Percentiles rank a stretch among this genome's conserved stretches.
These are phyloP conservation scores for Cerioporus squamosus DNA, from an alignment of 1,284 basidiomycete species.

Conservation along the genomic window DNA sequence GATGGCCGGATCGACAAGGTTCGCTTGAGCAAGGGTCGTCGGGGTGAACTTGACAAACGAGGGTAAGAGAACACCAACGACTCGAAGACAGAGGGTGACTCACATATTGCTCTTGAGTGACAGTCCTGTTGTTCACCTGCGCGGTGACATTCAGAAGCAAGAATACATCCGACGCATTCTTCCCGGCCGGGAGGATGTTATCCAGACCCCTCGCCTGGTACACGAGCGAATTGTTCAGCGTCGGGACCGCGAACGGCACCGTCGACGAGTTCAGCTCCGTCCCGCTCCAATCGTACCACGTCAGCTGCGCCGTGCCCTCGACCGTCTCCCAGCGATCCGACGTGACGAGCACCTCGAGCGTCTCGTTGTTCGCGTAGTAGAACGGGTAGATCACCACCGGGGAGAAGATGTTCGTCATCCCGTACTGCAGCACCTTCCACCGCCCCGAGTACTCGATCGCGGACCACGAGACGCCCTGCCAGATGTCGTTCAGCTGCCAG, in stretches of 20 bases:
- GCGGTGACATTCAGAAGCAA: slow-evolving; percentile 56
- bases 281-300: slow-evolving; percentile 64
- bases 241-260: slow-evolving; percentile 47
- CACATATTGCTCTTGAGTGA: slow-evolving; percentile 59
- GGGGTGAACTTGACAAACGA: slow-evolving; percentile 51
- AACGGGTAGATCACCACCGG: slow-evolving; percentile 59
- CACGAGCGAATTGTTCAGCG: slow-evolving; percentile 55
- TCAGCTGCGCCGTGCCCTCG: slow-evolving; percentile 51
- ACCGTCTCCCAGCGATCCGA: slow-evolving; percentile 58
- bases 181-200: slow-evolving; percentile 49
- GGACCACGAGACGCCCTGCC: slow-evolving; percentile 67
- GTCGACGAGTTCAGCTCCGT: slow-evolving; percentile 42
- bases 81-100: slow-evolving; percentile 25
- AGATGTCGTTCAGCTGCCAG: slow-evolving; percentile 73
- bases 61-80: not conserved
- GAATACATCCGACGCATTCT: slow-evolving; percentile 50
- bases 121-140: slow-evolving; percentile 43
- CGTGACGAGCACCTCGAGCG: slow-evolving; percentile 52
- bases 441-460: slow-evolving; percentile 63
- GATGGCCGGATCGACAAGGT: slow-evolving; percentile 54
- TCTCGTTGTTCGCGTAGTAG: slow-evolving; percentile 53
- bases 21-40: slow-evolving; percentile 47
- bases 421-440: slow-evolving; percentile 68
- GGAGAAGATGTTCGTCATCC: slow-evolving; percentile 48
- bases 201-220: slow-evolving; percentile 44